A percentile compares a stretch with the other conserved stretches of the same genome.
Evolutionary conservation across 441 rosid genomes (phyloP).

Genomic region (Omphalea diandra): DNA sequence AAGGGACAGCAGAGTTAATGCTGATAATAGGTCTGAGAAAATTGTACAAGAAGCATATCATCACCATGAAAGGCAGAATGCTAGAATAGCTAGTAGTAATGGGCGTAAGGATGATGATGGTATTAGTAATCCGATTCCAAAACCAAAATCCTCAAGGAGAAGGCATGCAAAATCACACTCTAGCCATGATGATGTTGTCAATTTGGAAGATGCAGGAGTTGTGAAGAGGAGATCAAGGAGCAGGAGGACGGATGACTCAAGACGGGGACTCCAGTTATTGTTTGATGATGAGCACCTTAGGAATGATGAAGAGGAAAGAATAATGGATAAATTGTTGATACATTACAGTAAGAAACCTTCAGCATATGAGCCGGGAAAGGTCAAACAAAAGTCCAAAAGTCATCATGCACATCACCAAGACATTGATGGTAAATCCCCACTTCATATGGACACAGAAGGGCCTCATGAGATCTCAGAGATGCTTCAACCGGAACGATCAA

Average conservation of each 20-base stretch:
- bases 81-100: slow-evolving; percentile 25
- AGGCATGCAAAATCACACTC: slow-evolving; percentile 44
- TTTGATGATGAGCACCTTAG: slow-evolving; percentile 50
- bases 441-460: slow-evolving; percentile 23
- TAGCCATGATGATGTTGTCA: slow-evolving; percentile 31
- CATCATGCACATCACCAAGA: slow-evolving; percentile 33
- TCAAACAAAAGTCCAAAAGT: slow-evolving; percentile 52
- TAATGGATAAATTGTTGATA: slow-evolving; percentile 77
- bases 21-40: too few species aligned
- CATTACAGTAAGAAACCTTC: slow-evolving; percentile 83
- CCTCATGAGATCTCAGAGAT: slow-evolving; percentile 36
- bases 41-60: slow-evolving; percentile 20
- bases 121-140: slow-evolving; percentile 39
- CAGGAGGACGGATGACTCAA: slow-evolving; percentile 65
- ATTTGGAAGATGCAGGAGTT: slow-evolving; percentile 32
- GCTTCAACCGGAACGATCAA: slow-evolving; percentile 51
- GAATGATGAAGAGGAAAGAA: slow-evolving; percentile 72
- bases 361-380: slow-evolving; percentile 40
- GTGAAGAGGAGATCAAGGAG: slow-evolving; percentile 51
- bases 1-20: slow-evolving; percentile 13
- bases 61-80: slow-evolving; percentile 33
- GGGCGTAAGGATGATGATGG: slow-evolving; percentile 27
- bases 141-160: slow-evolving; percentile 57
- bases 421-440: slow-evolving; percentile 27
- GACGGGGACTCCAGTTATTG: slow-evolving; percentile 60